phyloP scores from a whole-genome alignment of 495 filamentous ascomycete genomes.

The Tuber calosporum region DNA sequence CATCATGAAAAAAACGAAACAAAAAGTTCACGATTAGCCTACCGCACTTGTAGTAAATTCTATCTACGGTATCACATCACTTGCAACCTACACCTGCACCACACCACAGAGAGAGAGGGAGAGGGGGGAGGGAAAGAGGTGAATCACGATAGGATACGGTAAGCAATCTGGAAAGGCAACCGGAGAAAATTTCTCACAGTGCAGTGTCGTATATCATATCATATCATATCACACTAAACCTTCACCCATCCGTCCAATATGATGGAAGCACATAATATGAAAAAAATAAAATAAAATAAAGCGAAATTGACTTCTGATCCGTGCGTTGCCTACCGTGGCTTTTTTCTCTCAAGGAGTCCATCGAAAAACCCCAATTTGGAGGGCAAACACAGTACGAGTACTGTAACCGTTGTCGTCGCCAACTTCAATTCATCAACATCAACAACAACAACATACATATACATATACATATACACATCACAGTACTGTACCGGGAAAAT shows the following conservation, averaged over 20 bases:
- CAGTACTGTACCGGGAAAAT: background rate
- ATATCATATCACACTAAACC: background rate
- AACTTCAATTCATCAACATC: too few relatives aligned
- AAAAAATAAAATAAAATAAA: background rate
- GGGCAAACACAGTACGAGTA: background rate
- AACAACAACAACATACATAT: background rate
- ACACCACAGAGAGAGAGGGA: background rate
- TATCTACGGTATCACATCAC: too few relatives aligned
- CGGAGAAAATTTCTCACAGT: background rate
- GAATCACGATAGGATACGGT: background rate
- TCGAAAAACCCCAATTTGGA: background rate
- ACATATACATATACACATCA: background rate
- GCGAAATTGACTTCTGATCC: background rate
- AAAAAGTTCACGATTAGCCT: background rate
- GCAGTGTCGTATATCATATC: too few relatives aligned
- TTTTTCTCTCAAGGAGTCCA: background rate
- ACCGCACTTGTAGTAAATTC: too few relatives aligned
- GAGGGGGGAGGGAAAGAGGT: too few relatives aligned
- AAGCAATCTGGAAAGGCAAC: background rate
- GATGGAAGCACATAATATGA: background rate
- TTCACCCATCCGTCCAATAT: background rate
- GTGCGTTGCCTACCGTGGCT: background rate
- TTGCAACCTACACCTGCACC: constrained; percentile 3
- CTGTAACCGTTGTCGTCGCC: background rate
- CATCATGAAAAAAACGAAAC: background rate